A percentile compares a stretch with the other conserved stretches of the same genome.
phyloP scores from a whole-genome alignment of 2,329 filamentous ascomycete species.

The Aspergillus sojae region DNA sequence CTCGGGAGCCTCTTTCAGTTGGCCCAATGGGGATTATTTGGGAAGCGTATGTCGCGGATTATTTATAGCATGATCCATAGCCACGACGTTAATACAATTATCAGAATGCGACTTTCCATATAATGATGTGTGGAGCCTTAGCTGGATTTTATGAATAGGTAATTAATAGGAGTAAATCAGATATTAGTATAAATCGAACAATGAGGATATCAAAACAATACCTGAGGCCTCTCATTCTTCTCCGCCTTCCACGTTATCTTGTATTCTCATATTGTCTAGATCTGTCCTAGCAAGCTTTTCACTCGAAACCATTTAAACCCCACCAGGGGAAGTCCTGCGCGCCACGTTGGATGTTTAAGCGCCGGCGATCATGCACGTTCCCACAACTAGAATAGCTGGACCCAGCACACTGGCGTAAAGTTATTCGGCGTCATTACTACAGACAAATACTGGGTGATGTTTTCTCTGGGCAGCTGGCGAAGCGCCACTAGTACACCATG shows the following conservation, averaged over 20 bases:
- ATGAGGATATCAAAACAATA: neutral
- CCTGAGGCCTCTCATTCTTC: neutral
- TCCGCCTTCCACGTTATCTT: neutral
- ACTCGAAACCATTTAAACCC: neutral
- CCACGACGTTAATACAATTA: neutral
- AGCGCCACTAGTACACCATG: neutral
- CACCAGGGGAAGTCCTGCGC: neutral
- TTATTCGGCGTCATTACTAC: no score
- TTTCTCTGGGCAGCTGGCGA: neutral
- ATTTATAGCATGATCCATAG: neutral
- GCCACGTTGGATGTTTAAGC: conserved; percentile 3
- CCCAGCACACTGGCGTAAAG: neutral
- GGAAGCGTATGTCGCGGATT: neutral
- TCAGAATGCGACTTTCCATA: neutral
- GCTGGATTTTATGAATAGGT: no score
- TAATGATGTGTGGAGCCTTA: neutral
- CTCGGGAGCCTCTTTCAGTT: neutral
- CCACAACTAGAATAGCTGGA: neutral
- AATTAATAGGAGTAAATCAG: neutral
- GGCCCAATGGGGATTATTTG: neutral
- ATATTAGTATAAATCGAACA: neutral
- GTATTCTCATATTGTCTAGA: neutral
- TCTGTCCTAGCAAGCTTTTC: neutral
- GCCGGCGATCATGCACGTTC: neutral
- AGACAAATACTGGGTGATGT: neutral